These are phyloP conservation scores for Eustoma russellianum DNA, from an alignment of 257 asterid genomes.

Conservation along the genomic window DNA sequence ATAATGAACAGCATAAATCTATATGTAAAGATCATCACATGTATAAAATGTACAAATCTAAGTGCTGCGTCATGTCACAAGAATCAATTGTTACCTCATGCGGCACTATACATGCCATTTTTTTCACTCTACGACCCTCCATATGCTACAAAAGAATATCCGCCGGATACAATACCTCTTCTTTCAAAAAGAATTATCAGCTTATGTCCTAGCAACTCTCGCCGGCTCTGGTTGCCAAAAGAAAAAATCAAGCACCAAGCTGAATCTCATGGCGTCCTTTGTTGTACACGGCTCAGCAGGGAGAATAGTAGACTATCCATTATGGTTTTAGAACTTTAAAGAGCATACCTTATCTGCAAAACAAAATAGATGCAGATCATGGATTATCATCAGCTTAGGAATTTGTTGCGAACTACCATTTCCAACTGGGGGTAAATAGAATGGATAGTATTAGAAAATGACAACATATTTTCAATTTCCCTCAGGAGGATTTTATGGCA, in stretches of 20 bases:
- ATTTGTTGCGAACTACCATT: neutral
- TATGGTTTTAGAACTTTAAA: neutral
- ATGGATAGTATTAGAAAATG: too few relatives aligned
- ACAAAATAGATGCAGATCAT: constrained; percentile 1
- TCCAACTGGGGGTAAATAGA: neutral
- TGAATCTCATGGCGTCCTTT: neutral
- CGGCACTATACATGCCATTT: neutral
- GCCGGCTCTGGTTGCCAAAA: neutral
- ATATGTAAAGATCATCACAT: too few relatives aligned
- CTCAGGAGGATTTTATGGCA: too few relatives aligned
- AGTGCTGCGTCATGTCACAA: neutral
- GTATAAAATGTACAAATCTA: constrained; percentile 26
- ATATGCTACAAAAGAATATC: constrained; percentile 16
- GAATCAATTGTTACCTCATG: too few relatives aligned
- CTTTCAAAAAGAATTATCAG: constrained; percentile 9
- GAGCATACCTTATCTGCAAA: constrained; percentile 68
- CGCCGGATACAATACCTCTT: constrained; percentile 4
- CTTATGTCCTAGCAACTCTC: neutral
- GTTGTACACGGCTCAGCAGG: neutral
- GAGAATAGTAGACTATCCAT: neutral
- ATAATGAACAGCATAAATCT: too few relatives aligned
- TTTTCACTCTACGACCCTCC: neutral
- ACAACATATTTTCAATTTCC: too few relatives aligned
- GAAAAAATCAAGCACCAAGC: constrained; percentile 4
- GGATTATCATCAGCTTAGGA: neutral